Percentiles rank a stretch among this genome's conserved stretches.
These are phyloP conservation scores for Diaporthe sp. DNA, from an alignment of 2,329 filamentous ascomycete genomes.

Conservation along the genomic window DNA sequence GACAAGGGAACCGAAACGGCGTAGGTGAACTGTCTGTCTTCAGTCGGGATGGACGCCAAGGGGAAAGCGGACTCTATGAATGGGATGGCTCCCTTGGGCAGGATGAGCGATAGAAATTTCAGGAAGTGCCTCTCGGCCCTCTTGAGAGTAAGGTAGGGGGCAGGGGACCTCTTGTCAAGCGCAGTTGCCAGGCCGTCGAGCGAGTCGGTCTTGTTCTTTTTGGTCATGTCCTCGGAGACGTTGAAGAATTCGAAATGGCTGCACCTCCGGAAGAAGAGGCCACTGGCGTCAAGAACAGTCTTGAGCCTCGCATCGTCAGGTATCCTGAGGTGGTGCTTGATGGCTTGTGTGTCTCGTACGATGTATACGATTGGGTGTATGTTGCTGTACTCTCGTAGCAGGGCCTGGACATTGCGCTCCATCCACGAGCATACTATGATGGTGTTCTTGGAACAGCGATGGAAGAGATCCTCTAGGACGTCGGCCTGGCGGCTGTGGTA, in stretches of 20 bases:
- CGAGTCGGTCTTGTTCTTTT: conserved; percentile 48
- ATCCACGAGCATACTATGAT: conserved; percentile 82
- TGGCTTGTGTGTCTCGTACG: conserved; percentile 73
- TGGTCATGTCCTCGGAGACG: conserved; percentile 64
- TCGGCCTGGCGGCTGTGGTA: conserved; percentile 75
- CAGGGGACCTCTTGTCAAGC: conserved; percentile 55
- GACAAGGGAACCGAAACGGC: conserved; percentile 73
- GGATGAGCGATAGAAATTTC: conserved; percentile 74
- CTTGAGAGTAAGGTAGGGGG: conserved; percentile 76
- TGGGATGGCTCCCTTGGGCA: conserved; percentile 65
- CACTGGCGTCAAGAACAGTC: conserved; percentile 69
- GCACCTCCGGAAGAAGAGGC: conserved; percentile 72
- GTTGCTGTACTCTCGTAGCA: conserved; percentile 72
- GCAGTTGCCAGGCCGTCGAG: conserved; percentile 47
- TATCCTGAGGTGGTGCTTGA: conserved; percentile 73
- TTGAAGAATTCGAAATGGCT: conserved; percentile 85
- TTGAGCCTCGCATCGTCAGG: conserved; percentile 67
- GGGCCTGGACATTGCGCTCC: conserved; percentile 70
- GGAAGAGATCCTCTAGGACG: conserved; percentile 71
- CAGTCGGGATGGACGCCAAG: conserved; percentile 70
- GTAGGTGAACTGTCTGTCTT: conserved; percentile 75
- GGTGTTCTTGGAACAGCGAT: conserved; percentile 68
- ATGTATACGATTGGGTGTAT: conserved; percentile 80
- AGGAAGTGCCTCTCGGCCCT: conserved; percentile 77
- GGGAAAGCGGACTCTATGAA: conserved; percentile 75